Evolutionary conservation across 1,139 yeast species (phyloP).

Genomic region (Magnusiomyces starmeri): DNA sequence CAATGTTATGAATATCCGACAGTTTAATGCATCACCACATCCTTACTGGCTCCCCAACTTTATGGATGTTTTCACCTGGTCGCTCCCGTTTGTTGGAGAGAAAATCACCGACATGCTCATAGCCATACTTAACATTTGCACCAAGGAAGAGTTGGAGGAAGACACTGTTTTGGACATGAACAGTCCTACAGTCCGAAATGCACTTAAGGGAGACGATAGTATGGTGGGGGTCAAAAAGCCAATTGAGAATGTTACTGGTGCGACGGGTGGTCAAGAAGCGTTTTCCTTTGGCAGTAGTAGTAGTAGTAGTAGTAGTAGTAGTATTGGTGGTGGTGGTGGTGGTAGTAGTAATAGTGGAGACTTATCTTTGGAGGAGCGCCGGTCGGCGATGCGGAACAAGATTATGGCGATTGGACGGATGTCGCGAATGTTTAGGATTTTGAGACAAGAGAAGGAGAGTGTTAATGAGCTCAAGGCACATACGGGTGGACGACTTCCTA

Average conservation of each 20-base stretch:
- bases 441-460: constrained; percentile 84
- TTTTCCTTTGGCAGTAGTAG: background rate
- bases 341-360: constrained; percentile 1
- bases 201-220: background rate
- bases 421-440: constrained; percentile 84
- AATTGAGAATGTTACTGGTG: no score
- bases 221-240: no score
- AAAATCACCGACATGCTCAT: constrained; percentile 91
- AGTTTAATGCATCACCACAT: constrained; percentile 87
- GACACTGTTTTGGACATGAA: constrained; percentile 38
- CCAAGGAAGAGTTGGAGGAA: constrained; percentile 88
- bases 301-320: background rate
- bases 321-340: constrained; percentile 20
- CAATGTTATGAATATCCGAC: constrained; percentile 91
- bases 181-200: background rate
- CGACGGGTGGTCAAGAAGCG: no score
- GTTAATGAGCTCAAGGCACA: constrained; percentile 72
- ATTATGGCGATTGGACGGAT: constrained; percentile 92
- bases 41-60: constrained; percentile 97
- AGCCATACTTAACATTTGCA: constrained; percentile 83
- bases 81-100: constrained; percentile 94
- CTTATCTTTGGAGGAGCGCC: constrained; percentile 35
- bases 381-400: constrained; percentile 72
- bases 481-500: constrained; percentile 68
- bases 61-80: constrained; percentile 98